Base-by-base conservation (phyloP, 208 protist species). In the Crithidia bombi region DNA sequence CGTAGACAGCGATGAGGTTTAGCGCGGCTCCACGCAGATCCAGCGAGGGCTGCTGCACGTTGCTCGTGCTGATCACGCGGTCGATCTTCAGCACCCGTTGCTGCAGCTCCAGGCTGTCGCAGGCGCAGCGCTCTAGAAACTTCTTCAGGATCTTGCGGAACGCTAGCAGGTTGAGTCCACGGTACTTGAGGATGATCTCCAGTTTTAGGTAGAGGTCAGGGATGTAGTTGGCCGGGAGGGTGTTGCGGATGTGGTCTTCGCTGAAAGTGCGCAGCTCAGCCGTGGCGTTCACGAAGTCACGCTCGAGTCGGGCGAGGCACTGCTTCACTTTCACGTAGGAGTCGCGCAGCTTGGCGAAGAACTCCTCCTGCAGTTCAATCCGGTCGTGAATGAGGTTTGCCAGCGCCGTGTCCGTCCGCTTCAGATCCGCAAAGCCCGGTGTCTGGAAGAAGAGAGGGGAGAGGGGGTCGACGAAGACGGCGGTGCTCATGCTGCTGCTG, bases 81-180 rank as follows among this genome's bases (percentile, higher is more conserved):
- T 95, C 87, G 5, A 93, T 75, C 17, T 54, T 55, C 36, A 65
- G 19, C 14, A 90, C 68, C 26, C 78, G 77, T 55, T 80, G 54
- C 68, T 92, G 90, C 32, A 92, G 74, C 59, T 84, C 74, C 11
- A 93, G 73, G 38, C 78, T 85, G 79, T 93, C 90, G 52, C 67
- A 76, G 32, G 87, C 86, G 72, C 87, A 93, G 41, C 90, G 85
- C 57, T 89, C 76, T 15, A 92, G 51, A 59, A 92, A 95, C 71
- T 95, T 95, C 38, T 87, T 82, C 64, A 95, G 50, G 30, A 93
- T 89, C 49, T 90, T 89, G 35, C 85, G 87, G 64, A 93, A 86
- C 3, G 87, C 87, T 2, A 84, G 54, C 26, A 93, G 67, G 58
- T 95, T 95, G 23, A 95, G 72, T 0, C 51, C 67, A 46, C 90